Evolutionary conservation across 495 filamentous ascomycete species (phyloP).

Genomic region (Arthonia radiata): DNA sequence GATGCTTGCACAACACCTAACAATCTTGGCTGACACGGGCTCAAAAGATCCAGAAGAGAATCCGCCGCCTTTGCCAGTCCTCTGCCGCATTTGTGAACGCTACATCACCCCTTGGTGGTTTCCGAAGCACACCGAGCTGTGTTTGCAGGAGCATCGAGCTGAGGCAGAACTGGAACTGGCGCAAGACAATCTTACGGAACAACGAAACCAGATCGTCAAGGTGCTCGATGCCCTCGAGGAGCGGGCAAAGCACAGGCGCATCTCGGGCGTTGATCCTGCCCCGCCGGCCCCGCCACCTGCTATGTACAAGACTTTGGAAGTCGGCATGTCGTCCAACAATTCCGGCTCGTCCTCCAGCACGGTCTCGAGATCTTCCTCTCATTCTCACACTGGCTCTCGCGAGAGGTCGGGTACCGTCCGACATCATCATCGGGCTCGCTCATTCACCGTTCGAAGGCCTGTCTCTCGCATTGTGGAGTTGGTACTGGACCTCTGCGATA

Average conservation of each 20-base stretch:
- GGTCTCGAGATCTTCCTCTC: constrained; percentile 30
- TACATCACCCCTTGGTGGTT: constrained; percentile 99
- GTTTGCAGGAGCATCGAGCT: constrained; percentile 80
- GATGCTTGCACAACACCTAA: constrained; percentile 81
- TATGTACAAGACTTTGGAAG: constrained; percentile 78
- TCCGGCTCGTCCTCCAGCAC: constrained; percentile 43
- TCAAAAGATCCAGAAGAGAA: constrained; percentile 56
- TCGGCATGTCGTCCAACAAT: constrained; percentile 43
- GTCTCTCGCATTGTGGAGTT: constrained; percentile 82
- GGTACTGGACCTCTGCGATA: constrained; percentile 85
- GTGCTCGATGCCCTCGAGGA: constrained; percentile 80
- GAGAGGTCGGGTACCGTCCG: constrained; percentile 52
- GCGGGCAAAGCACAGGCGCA: constrained; percentile 35
- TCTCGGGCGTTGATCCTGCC: too few relatives aligned
- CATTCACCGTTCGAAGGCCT: constrained; percentile 73
- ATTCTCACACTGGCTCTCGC: too few relatives aligned
- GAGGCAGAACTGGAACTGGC: constrained; percentile 94
- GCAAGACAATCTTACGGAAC: constrained; percentile 80
- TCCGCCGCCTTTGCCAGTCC: constrained; percentile 66
- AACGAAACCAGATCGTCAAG: constrained; percentile 86
- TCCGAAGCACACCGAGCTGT: constrained; percentile 92
- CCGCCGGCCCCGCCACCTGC: constrained; percentile 23
- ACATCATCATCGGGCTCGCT: constrained; percentile 47
- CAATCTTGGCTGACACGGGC: constrained; percentile 63
- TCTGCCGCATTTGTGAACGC: constrained; percentile 93